Evolutionary conservation across 2,329 filamentous ascomycete genomes (phyloP), one percentile per base, ranked within the genome.

Genomic region (Penicillium frequentans): DNA sequence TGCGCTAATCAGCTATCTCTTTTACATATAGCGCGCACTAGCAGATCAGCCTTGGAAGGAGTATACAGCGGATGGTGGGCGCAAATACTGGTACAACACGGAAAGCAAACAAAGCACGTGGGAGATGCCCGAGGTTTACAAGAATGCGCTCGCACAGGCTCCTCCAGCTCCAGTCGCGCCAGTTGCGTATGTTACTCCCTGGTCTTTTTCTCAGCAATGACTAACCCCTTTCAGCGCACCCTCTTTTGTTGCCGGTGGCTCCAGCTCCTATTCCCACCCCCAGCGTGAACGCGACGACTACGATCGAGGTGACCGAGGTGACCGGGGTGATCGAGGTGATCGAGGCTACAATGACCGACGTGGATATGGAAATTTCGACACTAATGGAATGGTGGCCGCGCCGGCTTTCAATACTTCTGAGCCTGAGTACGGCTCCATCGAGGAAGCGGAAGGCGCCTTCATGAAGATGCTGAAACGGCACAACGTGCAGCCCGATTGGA

Each of bases 51-150:
- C 90, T 62, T 99, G 93, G 92, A 95, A 93, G 70, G 91, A 96
- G 75, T 95, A 96, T 70, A 91, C 89, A 26, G 88, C 90, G 23
- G 87, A 92, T 60, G 90, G 91, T 62, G 95, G 93, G 47, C 87
- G 88, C 68, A 91, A 93, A 72, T 99, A 99, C 77, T 99, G 92
- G 90, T 93, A 93, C 75, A 95, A 99, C 75, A 90, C 88, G 33
- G 89, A 96, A 75, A 93, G 90, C 45, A 93, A 93, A 76, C 85
- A 92, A 78, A 98, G 92, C 73, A 91, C 90, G 31, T 99, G 95
- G 95, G 89, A 93, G 69, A 93, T 96, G 84, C 95, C 95, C 55
- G 90, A 91, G 54, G 86, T 79, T 61, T 93, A 93, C 77, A 91
- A 90, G 70, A 83, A 83, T 66, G 90, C 90, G 58, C 80, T 93